These are phyloP conservation scores for Raphanus hybrid DNA, from an alignment of 441 rosid species.

Conservation along the genomic window DNA sequence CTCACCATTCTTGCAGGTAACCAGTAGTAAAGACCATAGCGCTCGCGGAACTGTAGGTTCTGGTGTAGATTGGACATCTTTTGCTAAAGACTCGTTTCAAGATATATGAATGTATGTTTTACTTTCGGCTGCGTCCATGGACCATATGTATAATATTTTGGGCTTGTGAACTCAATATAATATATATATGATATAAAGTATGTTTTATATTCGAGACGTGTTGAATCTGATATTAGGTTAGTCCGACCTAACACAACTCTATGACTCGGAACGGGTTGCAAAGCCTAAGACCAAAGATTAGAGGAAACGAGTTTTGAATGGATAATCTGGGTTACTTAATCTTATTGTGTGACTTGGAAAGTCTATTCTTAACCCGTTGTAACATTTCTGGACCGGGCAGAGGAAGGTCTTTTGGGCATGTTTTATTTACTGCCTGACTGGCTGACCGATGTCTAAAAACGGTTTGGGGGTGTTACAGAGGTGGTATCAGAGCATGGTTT, in stretches of 20 bases:
- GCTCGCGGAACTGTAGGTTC: too few species aligned
- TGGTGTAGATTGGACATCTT: neutral
- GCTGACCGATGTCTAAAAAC: neutral
- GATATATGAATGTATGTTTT: neutral
- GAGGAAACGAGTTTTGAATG: neutral
- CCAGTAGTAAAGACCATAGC: too few species aligned
- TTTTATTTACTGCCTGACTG: neutral
- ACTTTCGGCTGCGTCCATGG: neutral
- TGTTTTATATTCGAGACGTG: neutral
- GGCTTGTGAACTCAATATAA: neutral
- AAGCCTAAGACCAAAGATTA: neutral
- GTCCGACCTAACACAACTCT: neutral
- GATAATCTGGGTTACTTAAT: neutral
- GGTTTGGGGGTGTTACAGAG: neutral
- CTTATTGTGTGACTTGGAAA: neutral
- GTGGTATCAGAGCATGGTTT: too few species aligned
- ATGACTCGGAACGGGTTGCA: neutral
- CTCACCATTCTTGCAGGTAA: too few species aligned
- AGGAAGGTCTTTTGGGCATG: neutral
- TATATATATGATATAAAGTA: neutral
- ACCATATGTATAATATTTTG: neutral
- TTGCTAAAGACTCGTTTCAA: neutral
- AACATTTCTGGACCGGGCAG: neutral
- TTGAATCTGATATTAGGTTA: neutral
- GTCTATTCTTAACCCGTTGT: neutral